phyloP scores from a whole-genome alignment of 2,329 filamentous ascomycete genomes.

The Microdochium bolleyi region DNA sequence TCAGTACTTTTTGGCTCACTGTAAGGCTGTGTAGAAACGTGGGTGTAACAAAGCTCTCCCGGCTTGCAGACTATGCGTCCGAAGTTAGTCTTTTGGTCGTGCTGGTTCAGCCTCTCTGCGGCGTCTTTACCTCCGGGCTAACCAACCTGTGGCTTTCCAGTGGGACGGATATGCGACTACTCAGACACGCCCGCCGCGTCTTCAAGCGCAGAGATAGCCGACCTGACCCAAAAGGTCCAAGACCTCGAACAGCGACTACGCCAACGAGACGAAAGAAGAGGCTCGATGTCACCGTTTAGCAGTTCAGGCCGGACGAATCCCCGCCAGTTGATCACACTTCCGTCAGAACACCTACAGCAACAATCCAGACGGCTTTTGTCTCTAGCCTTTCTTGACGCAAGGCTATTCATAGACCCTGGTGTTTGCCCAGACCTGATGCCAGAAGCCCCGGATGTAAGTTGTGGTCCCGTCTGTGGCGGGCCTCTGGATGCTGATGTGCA shows the following conservation, averaged over 20 bases:
- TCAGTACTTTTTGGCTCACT: too few species aligned
- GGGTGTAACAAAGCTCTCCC: background rate
- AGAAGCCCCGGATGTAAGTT: background rate
- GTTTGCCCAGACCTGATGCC: background rate
- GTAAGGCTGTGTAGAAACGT: background rate
- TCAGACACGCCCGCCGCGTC: background rate
- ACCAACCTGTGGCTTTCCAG: background rate
- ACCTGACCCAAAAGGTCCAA: constrained; percentile 2
- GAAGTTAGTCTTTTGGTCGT: background rate
- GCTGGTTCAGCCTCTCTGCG: too few species aligned
- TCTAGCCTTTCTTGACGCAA: background rate
- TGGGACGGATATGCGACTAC: background rate
- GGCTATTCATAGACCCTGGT: background rate
- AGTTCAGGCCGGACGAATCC: background rate
- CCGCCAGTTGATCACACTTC: background rate
- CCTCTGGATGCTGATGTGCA: background rate
- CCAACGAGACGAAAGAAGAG: background rate
- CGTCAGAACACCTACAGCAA: background rate
- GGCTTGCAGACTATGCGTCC: background rate
- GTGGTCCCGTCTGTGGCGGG: too few species aligned
- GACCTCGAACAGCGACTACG: background rate
- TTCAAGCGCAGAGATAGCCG: background rate
- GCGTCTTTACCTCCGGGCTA: background rate
- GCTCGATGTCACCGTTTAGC: background rate
- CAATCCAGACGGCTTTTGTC: background rate